A percentile compares a stretch with the other conserved stretches of the same genome.
Conservation (phyloP, 2,329 filamentous ascomycete genomes). For the Amylocarpus encephaloides region DNA sequence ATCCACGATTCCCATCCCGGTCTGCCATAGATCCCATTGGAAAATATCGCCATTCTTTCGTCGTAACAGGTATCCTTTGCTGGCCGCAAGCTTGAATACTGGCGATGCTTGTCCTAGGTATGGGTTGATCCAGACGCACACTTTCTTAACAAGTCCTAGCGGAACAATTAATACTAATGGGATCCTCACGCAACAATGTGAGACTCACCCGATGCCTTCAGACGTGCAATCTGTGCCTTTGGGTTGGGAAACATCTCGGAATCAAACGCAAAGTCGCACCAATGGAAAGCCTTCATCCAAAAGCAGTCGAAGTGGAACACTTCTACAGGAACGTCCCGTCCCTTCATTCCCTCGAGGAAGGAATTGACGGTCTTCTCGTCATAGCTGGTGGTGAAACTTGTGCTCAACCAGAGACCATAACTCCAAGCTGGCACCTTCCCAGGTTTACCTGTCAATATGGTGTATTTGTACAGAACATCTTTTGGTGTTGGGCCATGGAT, state of each 20-base stretch:
- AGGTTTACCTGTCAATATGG: slow-evolving; percentile 59
- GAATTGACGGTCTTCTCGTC: slow-evolving; percentile 51
- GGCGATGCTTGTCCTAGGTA: slow-evolving; percentile 56
- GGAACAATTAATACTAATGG: not conserved
- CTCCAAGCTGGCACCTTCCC: slow-evolving; percentile 65
- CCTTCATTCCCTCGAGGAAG: slow-evolving; percentile 53
- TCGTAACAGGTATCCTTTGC: slow-evolving; percentile 53
- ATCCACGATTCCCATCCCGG: slow-evolving; percentile 56
- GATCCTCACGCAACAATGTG: no score
- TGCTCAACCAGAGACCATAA: slow-evolving; percentile 71
- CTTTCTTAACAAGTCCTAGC: slow-evolving; percentile 33
- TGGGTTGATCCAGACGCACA: slow-evolving; percentile 58
- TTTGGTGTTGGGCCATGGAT: slow-evolving; percentile 67
- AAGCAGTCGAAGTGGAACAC: slow-evolving; percentile 61
- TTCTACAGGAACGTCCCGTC: slow-evolving; percentile 49
- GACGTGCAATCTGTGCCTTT: slow-evolving; percentile 44
- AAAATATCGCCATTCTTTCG: slow-evolving; percentile 52
- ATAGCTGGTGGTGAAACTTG: slow-evolving; percentile 58
- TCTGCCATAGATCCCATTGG: slow-evolving; percentile 61
- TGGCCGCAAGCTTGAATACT: slow-evolving; percentile 48
- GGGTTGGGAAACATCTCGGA: slow-evolving; percentile 52
- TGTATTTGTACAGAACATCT: slow-evolving; percentile 63
- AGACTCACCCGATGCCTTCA: slow-evolving; percentile 40
- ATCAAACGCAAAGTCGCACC: slow-evolving; percentile 58
- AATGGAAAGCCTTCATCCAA: slow-evolving; percentile 58